These are phyloP conservation scores for Simplicillium aogashimaense DNA, from an alignment of 2,329 filamentous ascomycete genomes.

Conservation along the genomic window DNA sequence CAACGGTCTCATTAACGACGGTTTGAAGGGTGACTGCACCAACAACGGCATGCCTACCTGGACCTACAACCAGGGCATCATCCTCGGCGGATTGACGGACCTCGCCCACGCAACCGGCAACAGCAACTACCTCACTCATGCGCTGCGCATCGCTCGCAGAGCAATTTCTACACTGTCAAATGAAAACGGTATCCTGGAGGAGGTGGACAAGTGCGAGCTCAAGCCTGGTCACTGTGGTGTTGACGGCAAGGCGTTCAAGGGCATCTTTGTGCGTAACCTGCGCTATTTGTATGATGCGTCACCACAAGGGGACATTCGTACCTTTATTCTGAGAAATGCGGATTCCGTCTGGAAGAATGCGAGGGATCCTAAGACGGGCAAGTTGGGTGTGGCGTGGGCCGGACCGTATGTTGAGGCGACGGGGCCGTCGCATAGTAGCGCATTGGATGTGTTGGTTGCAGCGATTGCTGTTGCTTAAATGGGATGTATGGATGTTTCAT, in stretches of 20 bases:
- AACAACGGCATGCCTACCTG: constrained; percentile 41
- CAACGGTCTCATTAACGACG: constrained; percentile 44
- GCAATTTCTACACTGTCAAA: constrained; percentile 36
- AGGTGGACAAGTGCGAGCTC: constrained; percentile 25
- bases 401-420: constrained; percentile 44
- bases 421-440: constrained; percentile 53
- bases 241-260: constrained; percentile 60
- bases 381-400: constrained; percentile 55
- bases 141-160: constrained; percentile 39
- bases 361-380: constrained; percentile 32
- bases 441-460: constrained; percentile 57
- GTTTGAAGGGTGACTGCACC: constrained; percentile 34
- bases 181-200: constrained; percentile 33
- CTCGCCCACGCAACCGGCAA: constrained; percentile 35
- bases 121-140: constrained; percentile 27
- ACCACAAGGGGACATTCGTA: constrained; percentile 36
- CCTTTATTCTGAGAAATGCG: constrained; percentile 52
- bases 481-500: no score
- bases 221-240: constrained; percentile 25
- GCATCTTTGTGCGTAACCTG: constrained; percentile 58
- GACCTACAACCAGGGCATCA: constrained; percentile 50
- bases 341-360: constrained; percentile 54
- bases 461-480: constrained; percentile 31
- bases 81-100: constrained; percentile 45
- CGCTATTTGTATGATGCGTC: constrained; percentile 42